Percentiles rank a stretch among this genome's conserved stretches.
Evolutionary conservation across 1,284 basidiomycete genomes (phyloP).

Genomic region (Apiotrichum veenhuisii): DNA sequence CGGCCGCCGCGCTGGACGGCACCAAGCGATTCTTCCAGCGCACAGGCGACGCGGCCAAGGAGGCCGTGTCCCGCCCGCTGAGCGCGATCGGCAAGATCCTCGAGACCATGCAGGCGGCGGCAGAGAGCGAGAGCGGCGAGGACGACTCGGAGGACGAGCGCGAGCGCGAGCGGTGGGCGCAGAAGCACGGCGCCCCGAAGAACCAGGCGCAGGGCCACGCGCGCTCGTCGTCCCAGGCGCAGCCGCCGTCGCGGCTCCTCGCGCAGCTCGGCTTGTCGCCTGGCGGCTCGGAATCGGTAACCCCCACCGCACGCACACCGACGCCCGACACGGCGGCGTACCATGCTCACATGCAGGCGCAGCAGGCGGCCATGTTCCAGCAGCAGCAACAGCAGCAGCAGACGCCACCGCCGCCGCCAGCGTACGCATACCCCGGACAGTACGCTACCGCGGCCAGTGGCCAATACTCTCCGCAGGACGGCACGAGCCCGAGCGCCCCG

Average conservation of each 20-base stretch:
- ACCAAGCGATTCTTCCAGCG: conserved; percentile 77
- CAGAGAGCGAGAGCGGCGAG: conserved; percentile 26
- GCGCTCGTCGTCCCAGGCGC: background rate
- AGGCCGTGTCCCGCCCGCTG: conserved; percentile 77
- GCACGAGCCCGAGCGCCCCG: too few species aligned
- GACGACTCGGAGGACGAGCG: conserved; percentile 26
- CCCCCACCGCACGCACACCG: conserved; percentile 12
- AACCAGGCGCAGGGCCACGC: background rate
- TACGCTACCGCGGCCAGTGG: background rate
- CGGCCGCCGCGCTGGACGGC: conserved; percentile 62
- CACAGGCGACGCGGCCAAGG: conserved; percentile 64
- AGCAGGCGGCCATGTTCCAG: background rate
- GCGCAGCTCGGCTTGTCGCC: conserved; percentile 22
- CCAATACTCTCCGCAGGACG: too few species aligned
- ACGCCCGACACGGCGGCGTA: background rate
- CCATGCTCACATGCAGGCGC: background rate
- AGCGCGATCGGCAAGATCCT: conserved; percentile 82
- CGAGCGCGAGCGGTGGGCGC: background rate
- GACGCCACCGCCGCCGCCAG: too few species aligned
- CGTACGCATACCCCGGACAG: background rate
- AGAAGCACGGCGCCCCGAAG: background rate
- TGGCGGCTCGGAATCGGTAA: background rate
- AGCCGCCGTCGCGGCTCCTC: conserved; percentile 15
- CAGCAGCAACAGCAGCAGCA: background rate
- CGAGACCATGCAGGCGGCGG: conserved; percentile 55